Base-by-base conservation (phyloP, 2,329 filamentous ascomycete genomes). In the Diaporthe citrichinensis region DNA sequence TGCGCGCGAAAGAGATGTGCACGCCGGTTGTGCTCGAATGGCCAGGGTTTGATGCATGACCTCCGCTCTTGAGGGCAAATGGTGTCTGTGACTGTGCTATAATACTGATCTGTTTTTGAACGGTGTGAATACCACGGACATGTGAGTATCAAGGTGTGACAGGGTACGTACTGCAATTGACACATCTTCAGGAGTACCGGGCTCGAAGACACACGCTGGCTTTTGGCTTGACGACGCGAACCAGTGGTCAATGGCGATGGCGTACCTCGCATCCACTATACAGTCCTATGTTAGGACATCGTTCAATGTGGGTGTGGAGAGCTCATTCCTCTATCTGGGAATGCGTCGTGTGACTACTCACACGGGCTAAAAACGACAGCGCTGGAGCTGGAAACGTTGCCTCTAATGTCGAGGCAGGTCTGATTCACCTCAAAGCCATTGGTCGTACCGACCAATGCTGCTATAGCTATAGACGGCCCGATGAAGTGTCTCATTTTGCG, bases 1-100 rank as follows among this genome's bases (percentile, higher is more conserved):
- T 62, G 3, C 76, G 62, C 15, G 61, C 68, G 14, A 81, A 75
- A 0, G 78, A 78, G 67, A 81, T 78, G 34, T 80, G 80, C 9
- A 81, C 78, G 1, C 80, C 80, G 2, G 46, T 67, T 1, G 80
- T 81, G 74, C 80, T 81, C 1, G 80, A 80, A 53, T 81, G 81
- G 1, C 79, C 80, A 0, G 72, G 78, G 58, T 81, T 81, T 0
- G 80, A 80, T 3, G 79, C 68, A 57, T 81, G 80, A 0, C 80
- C 80, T 28, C 80, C 80, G 12, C 79, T 79, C 44, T 78, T 75
- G 23, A 81, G 74, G 9, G 80, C 80, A 57, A 81, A 81, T 0
- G 79, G 80, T 0, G 78, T 80, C 17, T 76, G 65, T 0, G 78
- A 76, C 1, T 71, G 65, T 10, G 75, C 78, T 46, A 83, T 74